A percentile compares a stretch with the other conserved stretches of the same genome.
Evolutionary conservation across 345 rosid species (phyloP).

Genomic region (Hirschfeldia incana): DNA sequence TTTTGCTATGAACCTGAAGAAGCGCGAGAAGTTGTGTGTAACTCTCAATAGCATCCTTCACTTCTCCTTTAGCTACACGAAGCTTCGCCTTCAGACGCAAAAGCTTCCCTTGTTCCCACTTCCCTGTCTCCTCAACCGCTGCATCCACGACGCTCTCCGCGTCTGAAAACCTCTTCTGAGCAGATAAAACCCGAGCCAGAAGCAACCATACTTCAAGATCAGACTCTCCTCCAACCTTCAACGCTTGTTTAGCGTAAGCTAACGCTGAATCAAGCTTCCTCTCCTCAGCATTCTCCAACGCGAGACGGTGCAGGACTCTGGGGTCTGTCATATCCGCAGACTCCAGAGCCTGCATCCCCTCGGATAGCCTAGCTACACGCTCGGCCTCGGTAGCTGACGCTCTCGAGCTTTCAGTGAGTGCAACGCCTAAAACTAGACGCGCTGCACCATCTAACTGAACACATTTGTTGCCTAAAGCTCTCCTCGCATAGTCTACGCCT

Average conservation of each 20-base stretch:
- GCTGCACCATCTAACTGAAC: constrained; percentile 50
- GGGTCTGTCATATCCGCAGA: constrained; percentile 56
- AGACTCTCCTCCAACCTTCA: constrained; percentile 63
- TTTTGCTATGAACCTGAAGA: constrained; percentile 70
- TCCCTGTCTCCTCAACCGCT: constrained; percentile 68
- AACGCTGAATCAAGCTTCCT: constrained; percentile 69
- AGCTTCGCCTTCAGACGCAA: constrained; percentile 75
- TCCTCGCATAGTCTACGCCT: constrained; percentile 58
- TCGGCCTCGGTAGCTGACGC: constrained; percentile 48
- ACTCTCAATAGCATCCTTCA: constrained; percentile 55
- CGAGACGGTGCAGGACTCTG: constrained; percentile 58
- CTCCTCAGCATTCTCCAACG: constrained; percentile 72
- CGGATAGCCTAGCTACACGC: constrained; percentile 49
- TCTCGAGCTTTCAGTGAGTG: constrained; percentile 59
- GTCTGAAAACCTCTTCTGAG: constrained; percentile 58
- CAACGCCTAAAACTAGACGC: constrained; percentile 52
- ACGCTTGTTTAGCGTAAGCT: constrained; percentile 46
- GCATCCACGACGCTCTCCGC: constrained; percentile 62
- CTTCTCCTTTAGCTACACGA: constrained; percentile 64
- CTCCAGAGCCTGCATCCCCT: constrained; percentile 64
- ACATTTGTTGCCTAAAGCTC: constrained; percentile 51
- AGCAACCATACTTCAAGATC: constrained; percentile 65
- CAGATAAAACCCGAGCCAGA: constrained; percentile 75
- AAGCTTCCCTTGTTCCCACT: constrained; percentile 83
- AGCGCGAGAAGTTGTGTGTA: constrained; percentile 76